Conservation (phyloP, 805 yeast genomes). For the Yarrowia sp. region DNA sequence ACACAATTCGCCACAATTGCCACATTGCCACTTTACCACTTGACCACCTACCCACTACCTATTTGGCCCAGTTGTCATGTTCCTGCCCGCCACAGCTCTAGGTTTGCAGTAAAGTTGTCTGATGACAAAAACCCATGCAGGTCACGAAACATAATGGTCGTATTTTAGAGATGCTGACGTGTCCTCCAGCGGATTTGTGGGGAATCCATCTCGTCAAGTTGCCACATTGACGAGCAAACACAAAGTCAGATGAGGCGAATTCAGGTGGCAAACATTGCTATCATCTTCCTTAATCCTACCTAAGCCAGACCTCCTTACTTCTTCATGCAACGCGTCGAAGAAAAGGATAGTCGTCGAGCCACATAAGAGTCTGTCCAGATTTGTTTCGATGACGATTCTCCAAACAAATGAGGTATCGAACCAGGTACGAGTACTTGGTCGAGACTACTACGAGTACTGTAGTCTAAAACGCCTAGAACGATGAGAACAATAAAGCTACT, state of each 20-base stretch:
- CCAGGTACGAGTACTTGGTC: too few species aligned
- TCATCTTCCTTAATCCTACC: too few species aligned
- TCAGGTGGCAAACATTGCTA: not conserved
- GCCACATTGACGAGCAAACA: too few species aligned
- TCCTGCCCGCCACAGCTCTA: slow-evolving; percentile 6
- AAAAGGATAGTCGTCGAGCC: not conserved
- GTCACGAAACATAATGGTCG: slow-evolving; percentile 11
- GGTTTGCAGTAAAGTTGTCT: slow-evolving; percentile 2
- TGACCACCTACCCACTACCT: not conserved
- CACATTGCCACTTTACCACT: too few species aligned
- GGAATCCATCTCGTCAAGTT: not conserved
- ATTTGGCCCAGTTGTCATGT: not conserved
- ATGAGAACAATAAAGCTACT: not conserved
- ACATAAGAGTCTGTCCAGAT: not conserved
- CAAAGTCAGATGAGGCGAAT: too few species aligned
- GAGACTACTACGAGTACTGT: too few species aligned
- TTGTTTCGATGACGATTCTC: too few species aligned
- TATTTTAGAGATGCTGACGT: not conserved
- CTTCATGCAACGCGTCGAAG: not conserved
- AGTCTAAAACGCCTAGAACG: not conserved
- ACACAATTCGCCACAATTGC: not conserved
- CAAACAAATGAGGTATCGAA: too few species aligned
- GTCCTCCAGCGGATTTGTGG: not conserved
- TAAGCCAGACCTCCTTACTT: not conserved
- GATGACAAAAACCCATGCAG: slow-evolving; percentile 3